Percentiles rank a stretch among this genome's conserved stretches.
These are phyloP conservation scores for Brassica balearica DNA, from an alignment of 441 rosid genomes.

Conservation along the genomic window DNA sequence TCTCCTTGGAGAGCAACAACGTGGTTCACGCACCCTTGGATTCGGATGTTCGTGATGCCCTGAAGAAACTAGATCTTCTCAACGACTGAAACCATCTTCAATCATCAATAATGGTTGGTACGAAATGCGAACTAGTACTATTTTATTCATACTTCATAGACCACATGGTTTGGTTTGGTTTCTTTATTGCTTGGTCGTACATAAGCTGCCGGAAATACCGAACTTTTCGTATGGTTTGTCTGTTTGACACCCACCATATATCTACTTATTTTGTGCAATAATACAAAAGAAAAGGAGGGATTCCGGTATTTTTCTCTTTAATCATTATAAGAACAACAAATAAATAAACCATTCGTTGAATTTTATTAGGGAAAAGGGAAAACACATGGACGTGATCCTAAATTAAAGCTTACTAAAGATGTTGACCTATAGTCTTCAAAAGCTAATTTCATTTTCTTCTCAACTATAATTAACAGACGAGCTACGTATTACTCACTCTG, in stretches of 20 bases:
- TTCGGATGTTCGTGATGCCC: conserved; percentile 56
- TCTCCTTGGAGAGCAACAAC: conserved; percentile 72
- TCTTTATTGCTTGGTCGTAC: conserved; percentile 36
- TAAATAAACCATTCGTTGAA: not conserved
- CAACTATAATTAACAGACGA: conserved; percentile 15
- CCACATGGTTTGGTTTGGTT: conserved; percentile 39
- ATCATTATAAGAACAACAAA: not conserved
- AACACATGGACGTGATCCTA: conserved; percentile 4
- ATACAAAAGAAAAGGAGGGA: conserved; percentile 15
- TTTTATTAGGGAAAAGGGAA: not conserved
- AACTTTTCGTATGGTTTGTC: conserved; percentile 44
- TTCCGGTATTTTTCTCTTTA: conserved; percentile 17
- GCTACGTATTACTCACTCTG: too few species aligned
- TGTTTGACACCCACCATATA: conserved; percentile 34
- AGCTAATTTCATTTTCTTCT: conserved; percentile 8
- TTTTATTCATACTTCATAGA: conserved; percentile 27
- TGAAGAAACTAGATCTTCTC: conserved; percentile 67
- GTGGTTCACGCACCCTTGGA: conserved; percentile 59
- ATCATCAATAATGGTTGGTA: not conserved
- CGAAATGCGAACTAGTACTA: conserved; percentile 5
- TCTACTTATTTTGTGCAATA: conserved; percentile 21
- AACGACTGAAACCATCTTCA: conserved; percentile 43
- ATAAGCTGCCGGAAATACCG: conserved; percentile 41
- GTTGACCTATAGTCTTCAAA: not conserved
- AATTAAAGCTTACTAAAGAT: conserved; percentile 18